Percentiles rank a stretch among this genome's conserved stretches.
Conservation (phyloP, 345 rosid species). For the Draba incana region DNA sequence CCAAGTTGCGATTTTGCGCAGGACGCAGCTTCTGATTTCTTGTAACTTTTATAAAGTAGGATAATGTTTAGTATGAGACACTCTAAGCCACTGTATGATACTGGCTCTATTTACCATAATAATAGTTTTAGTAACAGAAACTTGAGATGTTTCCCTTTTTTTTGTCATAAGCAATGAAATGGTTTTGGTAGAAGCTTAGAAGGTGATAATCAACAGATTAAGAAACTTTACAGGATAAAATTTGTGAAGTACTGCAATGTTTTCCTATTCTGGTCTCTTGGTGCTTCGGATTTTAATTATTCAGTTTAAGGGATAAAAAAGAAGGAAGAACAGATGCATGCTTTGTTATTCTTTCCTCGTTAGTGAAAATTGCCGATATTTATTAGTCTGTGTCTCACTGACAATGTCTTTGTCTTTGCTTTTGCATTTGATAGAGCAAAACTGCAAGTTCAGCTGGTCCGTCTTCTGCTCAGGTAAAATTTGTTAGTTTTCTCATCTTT, state of each 20-base stretch:
- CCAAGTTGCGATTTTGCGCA: not conserved
- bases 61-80: not conserved
- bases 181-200: conserved; percentile 20
- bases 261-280: not conserved
- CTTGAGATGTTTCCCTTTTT: not conserved
- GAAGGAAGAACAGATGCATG: not conserved
- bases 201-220: not conserved
- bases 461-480: conserved; percentile 62
- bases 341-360: not conserved
- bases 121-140: not conserved
- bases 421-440: conserved; percentile 62
- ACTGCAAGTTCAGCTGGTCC: conserved; percentile 53
- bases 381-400: not conserved
- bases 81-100: not conserved
- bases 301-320: not conserved
- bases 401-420: conserved; percentile 17
- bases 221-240: not conserved
- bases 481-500: conserved; percentile 12
- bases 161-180: not conserved
- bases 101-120: not conserved
- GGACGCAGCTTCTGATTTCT: conserved; percentile 13
- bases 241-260: not conserved
- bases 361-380: not conserved
- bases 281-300: not conserved
- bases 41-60: not conserved